These are phyloP conservation scores for Elongisporangium anandrum DNA, from an alignment of 352 stramenopile species.

Conservation along the genomic window DNA sequence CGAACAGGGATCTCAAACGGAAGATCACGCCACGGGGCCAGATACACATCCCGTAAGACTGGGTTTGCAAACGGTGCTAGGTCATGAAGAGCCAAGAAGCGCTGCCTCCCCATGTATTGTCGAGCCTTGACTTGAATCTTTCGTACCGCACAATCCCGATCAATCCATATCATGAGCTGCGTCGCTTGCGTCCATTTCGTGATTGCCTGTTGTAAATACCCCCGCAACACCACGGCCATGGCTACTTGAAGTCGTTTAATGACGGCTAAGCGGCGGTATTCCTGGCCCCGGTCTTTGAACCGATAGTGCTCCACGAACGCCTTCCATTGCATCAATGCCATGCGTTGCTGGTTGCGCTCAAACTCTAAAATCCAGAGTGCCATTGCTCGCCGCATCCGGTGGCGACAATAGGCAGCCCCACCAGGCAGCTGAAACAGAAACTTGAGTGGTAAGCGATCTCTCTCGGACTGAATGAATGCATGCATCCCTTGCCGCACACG, in stretches of 20 bases:
- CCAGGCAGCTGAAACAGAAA: conserved; percentile 81
- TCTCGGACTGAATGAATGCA: conserved; percentile 48
- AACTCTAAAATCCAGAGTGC: conserved; percentile 67
- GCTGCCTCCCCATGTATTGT: conserved; percentile 26
- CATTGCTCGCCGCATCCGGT: conserved; percentile 69
- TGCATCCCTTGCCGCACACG: conserved; percentile 35
- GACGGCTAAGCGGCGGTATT: conserved; percentile 56
- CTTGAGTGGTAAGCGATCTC: conserved; percentile 61
- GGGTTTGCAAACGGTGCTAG: conserved; percentile 32
- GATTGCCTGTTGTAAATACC: conserved; percentile 57
- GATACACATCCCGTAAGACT: conserved; percentile 50
- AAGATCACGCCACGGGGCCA: conserved; percentile 34
- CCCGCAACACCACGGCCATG: conserved; percentile 64
- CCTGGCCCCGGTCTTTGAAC: conserved; percentile 46
- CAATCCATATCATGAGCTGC: conserved; percentile 52
- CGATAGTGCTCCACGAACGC: conserved; percentile 59
- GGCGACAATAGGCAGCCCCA: conserved; percentile 63
- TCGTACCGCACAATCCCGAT: conserved; percentile 41
- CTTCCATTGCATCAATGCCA: conserved; percentile 80
- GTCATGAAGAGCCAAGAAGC: conserved; percentile 41
- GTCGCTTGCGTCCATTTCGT: conserved; percentile 49
- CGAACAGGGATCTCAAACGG: conserved; percentile 39
- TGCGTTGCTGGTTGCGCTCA: conserved; percentile 66
- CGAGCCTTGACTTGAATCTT: conserved; percentile 54
- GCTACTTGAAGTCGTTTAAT: conserved; percentile 57